Percentiles rank a stretch among this genome's conserved stretches.
These are phyloP conservation scores for Suillus tomentosus DNA, from an alignment of 768 basidiomycete genomes.

Conservation along the genomic window DNA sequence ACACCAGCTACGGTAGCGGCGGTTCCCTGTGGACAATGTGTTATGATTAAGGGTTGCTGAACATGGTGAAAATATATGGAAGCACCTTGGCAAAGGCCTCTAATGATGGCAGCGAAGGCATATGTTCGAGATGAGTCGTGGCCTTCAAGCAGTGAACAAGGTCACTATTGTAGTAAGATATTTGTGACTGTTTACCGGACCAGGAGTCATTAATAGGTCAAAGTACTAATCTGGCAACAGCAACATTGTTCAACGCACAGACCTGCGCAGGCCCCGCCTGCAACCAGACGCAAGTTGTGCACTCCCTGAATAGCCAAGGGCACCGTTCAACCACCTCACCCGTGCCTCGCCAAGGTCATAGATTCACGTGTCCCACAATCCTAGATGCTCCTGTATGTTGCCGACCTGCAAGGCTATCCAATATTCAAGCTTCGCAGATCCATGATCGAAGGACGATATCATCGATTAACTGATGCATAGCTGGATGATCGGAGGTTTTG, in stretches of 20 bases:
- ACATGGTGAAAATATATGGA: not conserved
- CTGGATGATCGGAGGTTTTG: not conserved
- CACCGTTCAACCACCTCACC: not conserved
- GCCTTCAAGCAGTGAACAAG: not conserved
- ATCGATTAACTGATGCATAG: not conserved
- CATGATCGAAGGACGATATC: too few species aligned
- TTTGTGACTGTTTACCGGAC: constrained; percentile 3
- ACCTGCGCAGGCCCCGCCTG: not conserved
- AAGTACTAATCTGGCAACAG: not conserved
- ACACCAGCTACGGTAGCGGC: constrained; percentile 58
- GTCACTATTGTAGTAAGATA: not conserved
- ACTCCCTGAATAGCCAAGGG: not conserved
- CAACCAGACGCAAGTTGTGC: not conserved
- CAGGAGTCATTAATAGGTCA: too few species aligned
- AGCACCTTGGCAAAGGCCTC: constrained; percentile 48
- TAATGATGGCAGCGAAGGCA: constrained; percentile 37
- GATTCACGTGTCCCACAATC: not conserved
- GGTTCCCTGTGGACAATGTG: constrained; percentile 43
- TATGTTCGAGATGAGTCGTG: constrained; percentile 7
- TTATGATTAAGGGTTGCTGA: not conserved
- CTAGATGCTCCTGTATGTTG: not conserved
- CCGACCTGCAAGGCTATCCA: not conserved
- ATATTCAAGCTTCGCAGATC: not conserved
- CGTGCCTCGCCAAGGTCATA: not conserved
- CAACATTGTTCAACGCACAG: not conserved